Percentiles rank a stretch among this genome's conserved stretches.
Conservation (phyloP, 2,329 filamentous ascomycete species). For the Cercospora citrullina region DNA sequence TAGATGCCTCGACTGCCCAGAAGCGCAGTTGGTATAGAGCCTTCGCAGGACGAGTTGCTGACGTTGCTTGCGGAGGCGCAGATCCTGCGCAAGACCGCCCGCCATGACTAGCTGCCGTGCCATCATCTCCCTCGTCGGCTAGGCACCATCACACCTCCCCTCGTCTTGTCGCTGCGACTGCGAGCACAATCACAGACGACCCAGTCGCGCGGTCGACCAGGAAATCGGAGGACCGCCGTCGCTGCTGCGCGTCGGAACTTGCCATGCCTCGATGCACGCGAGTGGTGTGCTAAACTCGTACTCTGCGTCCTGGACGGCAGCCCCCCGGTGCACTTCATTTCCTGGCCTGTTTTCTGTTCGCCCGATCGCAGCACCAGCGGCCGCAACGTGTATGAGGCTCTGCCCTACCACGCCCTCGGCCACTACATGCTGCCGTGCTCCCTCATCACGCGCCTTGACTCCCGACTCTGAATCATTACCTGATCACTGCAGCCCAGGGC, state of each 20-base stretch:
- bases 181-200: background rate
- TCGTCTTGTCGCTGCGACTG: background rate
- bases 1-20: background rate
- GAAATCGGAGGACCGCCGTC: background rate
- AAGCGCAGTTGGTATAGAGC: background rate
- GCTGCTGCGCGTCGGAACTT: background rate
- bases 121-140: background rate
- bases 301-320: background rate
- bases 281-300: background rate
- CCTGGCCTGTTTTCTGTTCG: background rate
- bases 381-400: background rate
- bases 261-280: background rate
- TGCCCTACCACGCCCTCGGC: background rate
- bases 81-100: background rate
- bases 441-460: background rate
- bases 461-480: background rate
- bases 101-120: conserved; percentile 1
- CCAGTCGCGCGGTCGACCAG: background rate
- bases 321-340: background rate
- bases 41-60: background rate
- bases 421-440: background rate
- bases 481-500: background rate
- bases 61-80: conserved; percentile 6
- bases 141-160: background rate
- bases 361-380: background rate